Conservation (phyloP, 2,329 filamentous ascomycete species). For the Triangularia verruculosa region DNA sequence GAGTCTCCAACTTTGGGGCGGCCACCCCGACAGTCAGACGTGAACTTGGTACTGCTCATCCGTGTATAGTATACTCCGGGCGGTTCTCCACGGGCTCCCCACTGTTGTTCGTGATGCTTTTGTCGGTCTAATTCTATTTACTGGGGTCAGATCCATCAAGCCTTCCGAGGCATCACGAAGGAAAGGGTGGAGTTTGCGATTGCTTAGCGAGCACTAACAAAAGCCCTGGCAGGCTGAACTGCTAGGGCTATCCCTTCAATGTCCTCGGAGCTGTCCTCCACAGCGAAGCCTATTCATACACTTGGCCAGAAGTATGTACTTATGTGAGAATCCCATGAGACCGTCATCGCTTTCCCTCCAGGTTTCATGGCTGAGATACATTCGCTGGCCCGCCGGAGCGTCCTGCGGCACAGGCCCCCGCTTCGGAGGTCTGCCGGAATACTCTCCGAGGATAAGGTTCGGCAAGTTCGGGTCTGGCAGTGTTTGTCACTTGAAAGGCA, state of each 20-base stretch:
- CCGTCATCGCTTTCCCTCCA: not conserved
- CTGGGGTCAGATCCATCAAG: not conserved
- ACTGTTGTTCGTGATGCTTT: not conserved
- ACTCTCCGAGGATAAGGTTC: not conserved
- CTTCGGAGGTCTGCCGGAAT: not conserved
- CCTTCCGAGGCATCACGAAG: not conserved
- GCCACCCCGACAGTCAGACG: not conserved
- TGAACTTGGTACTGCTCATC: not conserved
- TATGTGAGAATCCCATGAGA: not conserved
- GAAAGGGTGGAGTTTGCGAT: not conserved
- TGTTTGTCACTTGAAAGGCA: not conserved
- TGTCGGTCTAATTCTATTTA: not conserved
- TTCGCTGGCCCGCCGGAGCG: not conserved
- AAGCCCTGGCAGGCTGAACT: not conserved
- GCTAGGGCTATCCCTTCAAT: not conserved
- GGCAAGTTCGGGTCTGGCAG: not conserved
- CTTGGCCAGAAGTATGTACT: not conserved
- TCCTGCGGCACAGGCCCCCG: not conserved
- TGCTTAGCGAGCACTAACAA: not conserved
- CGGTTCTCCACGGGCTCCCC: not conserved
- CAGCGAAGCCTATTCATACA: not conserved
- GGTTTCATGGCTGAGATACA: not conserved
- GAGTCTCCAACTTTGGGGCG: not conserved
- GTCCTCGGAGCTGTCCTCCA: not conserved
- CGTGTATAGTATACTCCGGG: too few relatives aligned